Percentiles rank a stretch among this genome's conserved stretches.
Conservation (phyloP, 331 rosid species). For the Quercus lobata region DNA sequence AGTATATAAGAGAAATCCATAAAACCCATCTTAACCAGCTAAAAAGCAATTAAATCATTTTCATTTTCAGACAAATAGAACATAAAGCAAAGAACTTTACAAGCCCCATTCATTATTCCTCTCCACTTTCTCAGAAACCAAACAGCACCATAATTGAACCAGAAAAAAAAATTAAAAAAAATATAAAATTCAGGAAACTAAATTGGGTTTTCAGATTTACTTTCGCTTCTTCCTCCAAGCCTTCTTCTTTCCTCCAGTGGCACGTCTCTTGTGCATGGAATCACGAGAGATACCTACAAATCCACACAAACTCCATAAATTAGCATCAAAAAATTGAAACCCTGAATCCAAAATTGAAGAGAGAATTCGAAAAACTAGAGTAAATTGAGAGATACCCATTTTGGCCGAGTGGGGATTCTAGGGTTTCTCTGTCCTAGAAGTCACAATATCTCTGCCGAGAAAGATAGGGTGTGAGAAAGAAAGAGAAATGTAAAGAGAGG, state of each 20-base stretch:
- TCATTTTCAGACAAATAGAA: not conserved
- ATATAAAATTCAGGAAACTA: not conserved
- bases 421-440: not conserved
- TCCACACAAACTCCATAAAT: not conserved
- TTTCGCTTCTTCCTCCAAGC: slow-evolving; percentile 82
- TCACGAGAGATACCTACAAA: slow-evolving; percentile 60
- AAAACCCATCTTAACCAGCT: not conserved
- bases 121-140: not conserved
- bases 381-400: slow-evolving; percentile 38
- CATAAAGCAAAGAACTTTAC: not conserved
- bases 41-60: not conserved
- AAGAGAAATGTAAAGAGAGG: not conserved
- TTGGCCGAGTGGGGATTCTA: slow-evolving; percentile 12
- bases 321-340: not conserved
- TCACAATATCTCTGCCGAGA: slow-evolving; percentile 13
- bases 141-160: no score
- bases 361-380: not conserved
- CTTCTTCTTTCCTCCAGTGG: slow-evolving; percentile 80
- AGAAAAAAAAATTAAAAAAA: not conserved
- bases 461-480: slow-evolving; percentile 6
- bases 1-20: not conserved
- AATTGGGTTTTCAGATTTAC: slow-evolving; percentile 19
- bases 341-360: not conserved
- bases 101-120: not conserved
- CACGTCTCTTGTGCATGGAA: slow-evolving; percentile 81